phyloP scores from a whole-genome alignment of 495 filamentous ascomycete species.

The Xylaria curta region DNA sequence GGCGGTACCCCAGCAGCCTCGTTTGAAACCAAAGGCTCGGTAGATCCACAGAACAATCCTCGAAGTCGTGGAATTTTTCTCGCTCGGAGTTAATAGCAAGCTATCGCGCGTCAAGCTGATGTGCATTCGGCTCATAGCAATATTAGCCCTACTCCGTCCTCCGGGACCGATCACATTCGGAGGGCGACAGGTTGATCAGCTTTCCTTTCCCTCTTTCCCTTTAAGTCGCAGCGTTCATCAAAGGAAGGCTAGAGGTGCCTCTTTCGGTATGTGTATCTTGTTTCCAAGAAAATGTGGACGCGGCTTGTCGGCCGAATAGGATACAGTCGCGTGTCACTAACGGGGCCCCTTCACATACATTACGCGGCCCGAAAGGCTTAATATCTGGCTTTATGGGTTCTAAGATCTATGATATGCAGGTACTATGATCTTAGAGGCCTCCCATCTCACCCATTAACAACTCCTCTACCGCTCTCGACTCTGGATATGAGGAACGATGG shows the following conservation, averaged over 20 bases:
- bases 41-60: constrained; percentile 49
- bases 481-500: neutral
- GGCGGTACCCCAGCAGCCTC: constrained; percentile 33
- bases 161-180: neutral
- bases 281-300: constrained; percentile 13
- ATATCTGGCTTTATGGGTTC: constrained; percentile 20
- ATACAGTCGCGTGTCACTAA: constrained; percentile 25
- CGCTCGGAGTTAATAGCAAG: neutral
- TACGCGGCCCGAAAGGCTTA: constrained; percentile 27
- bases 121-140: neutral
- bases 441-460: constrained; percentile 9
- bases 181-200: constrained; percentile 5
- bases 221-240: neutral
- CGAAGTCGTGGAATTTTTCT: constrained; percentile 47
- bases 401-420: constrained; percentile 13
- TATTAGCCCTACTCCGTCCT: neutral
- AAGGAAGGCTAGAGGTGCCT: constrained; percentile 11
- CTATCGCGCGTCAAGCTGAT: neutral
- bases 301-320: constrained; percentile 25
- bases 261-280: constrained; percentile 16
- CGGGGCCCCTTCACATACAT: constrained; percentile 7
- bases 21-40: constrained; percentile 30
- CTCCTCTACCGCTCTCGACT: constrained; percentile 7
- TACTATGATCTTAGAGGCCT: constrained; percentile 21
- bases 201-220: constrained; percentile 7